Base-by-base conservation (phyloP, 116 monocot genomes). In the Dioscorea cayenensis region DNA sequence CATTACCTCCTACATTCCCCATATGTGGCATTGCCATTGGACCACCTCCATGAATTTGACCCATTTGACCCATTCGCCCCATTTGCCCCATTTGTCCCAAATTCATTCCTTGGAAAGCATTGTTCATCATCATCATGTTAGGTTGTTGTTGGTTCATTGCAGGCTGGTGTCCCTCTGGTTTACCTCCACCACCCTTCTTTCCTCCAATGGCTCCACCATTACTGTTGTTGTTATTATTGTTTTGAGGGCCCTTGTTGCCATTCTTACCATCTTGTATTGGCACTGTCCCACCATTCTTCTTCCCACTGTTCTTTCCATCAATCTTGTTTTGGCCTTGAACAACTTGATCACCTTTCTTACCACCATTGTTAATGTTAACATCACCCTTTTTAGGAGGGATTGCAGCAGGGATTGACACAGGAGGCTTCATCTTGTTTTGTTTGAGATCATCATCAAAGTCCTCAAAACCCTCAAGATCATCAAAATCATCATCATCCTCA, bases 401-500 rank as follows among this genome's bases (percentile, higher is more conserved):
- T 27, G 63, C 72, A 52, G 51, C 28, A 17, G 70, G 73, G 4
- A 65, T 23, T 18, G 14, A 68, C 60, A 51, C 71, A 60, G 67
- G 51, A 25, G 80, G 70, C 73, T 85, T 85, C 38, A 77, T 49
- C 77, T 77, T 77, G 14, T 70, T 68, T 12, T 52, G 49, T 67
- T 78, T 83, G 13, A 71, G 52, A 58, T 78, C 82, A n/a, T 90
- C 86, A 2, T 85, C 87, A 55, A 18, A n/a, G 55, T n/a, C 55
- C n/a, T 55, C 19, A 55, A 55, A 55, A 2, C 55, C 55, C 55
- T 55, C n/a, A 83, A 87, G 14, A 4, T 81, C 87, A 63, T 87
- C 87, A 35, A 80, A 80, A 4, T 82, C 76, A 23, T 90, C 86
- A 14, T 79, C 17, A 62, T 62, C 62, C 1, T 62, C 82, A 38